Evolutionary conservation across 257 asterid genomes (phyloP).

Genomic region (Eustoma russellianum): DNA sequence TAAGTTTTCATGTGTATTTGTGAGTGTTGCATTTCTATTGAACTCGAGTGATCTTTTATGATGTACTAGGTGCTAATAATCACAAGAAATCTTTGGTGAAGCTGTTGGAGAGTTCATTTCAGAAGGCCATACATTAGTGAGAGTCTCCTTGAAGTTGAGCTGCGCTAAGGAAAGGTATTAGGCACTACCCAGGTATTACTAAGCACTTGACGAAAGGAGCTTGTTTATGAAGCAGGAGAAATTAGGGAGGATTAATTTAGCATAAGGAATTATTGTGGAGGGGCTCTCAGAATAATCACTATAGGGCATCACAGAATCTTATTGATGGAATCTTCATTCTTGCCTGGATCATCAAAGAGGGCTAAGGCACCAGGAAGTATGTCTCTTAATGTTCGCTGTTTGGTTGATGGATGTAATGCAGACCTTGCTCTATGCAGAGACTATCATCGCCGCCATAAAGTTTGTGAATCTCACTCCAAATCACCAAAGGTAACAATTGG

Average conservation of each 20-base stretch:
- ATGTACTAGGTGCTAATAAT: conserved; percentile 7
- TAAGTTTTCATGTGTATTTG: not conserved
- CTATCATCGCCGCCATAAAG: conserved; percentile 85
- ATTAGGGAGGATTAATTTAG: conserved; percentile 1
- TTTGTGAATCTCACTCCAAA: conserved; percentile 82
- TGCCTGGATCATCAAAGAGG: conserved; percentile 56
- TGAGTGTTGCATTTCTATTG: too few species aligned
- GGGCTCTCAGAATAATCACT: not conserved
- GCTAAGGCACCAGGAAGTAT: conserved; percentile 48
- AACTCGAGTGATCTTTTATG: conserved; percentile 4
- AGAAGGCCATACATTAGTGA: conserved; percentile 13
- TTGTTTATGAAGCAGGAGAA: not conserved
- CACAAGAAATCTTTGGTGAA: conserved; percentile 5
- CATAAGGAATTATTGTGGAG: conserved; percentile 2
- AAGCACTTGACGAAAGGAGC: conserved; percentile 12
- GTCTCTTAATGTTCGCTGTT: conserved; percentile 51
- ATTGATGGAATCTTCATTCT: conserved; percentile 54
- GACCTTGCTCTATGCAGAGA: conserved; percentile 79
- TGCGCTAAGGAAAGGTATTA: conserved; percentile 9
- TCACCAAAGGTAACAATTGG: conserved; percentile 59
- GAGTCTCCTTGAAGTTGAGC: conserved; percentile 2
- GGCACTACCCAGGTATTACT: not conserved
- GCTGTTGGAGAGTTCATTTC: conserved; percentile 10
- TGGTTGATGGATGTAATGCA: conserved; percentile 80
- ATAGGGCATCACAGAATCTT: conserved; percentile 2